phyloP scores from a whole-genome alignment of 176 grass and related monocot genomes.

The Puccinellia tenuiflora region DNA sequence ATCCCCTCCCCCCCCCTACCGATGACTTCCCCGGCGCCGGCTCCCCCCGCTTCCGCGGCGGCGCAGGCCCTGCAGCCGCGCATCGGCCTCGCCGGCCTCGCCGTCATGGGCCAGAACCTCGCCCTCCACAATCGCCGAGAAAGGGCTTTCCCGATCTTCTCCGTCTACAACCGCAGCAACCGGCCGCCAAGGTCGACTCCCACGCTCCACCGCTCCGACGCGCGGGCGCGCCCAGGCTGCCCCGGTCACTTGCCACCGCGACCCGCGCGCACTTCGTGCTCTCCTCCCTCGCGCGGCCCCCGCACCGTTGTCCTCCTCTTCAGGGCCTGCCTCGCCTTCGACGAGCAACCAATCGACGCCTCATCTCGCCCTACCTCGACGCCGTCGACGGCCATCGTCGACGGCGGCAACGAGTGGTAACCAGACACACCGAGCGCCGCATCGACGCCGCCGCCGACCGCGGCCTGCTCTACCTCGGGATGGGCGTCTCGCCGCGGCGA shows the following conservation, averaged over 20 bases:
- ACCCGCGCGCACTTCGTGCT: constrained; percentile 70
- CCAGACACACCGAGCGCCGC: constrained; percentile 80
- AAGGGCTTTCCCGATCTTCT: constrained; percentile 97
- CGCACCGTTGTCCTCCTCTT: constrained; percentile 77
- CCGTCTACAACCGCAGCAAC: constrained; percentile 92
- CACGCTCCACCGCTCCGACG: constrained; percentile 56
- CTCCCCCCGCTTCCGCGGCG: constrained; percentile 22
- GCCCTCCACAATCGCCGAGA: constrained; percentile 95
- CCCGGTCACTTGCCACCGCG: no score
- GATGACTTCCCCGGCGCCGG: constrained; percentile 39
- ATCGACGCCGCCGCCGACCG: constrained; percentile 43
- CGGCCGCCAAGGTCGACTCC: constrained; percentile 79
- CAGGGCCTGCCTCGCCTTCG: constrained; percentile 67
- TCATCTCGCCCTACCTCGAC: constrained; percentile 65
- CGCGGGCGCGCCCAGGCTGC: no score
- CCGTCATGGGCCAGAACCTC: constrained; percentile 94
- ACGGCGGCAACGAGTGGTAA: constrained; percentile 97
- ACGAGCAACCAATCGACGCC: constrained; percentile 68
- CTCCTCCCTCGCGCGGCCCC: constrained; percentile 64
- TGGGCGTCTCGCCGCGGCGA: constrained; percentile 85
- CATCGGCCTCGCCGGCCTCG: constrained; percentile 80
- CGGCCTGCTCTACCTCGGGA: constrained; percentile 80
- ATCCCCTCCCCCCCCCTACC: background rate
- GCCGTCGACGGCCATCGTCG: constrained; percentile 74
- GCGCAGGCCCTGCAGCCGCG: constrained; percentile 27